Percentiles rank a stretch among this genome's conserved stretches.
phyloP scores from a whole-genome alignment of 306 rosid species.

The Lathyrus aphaca region DNA sequence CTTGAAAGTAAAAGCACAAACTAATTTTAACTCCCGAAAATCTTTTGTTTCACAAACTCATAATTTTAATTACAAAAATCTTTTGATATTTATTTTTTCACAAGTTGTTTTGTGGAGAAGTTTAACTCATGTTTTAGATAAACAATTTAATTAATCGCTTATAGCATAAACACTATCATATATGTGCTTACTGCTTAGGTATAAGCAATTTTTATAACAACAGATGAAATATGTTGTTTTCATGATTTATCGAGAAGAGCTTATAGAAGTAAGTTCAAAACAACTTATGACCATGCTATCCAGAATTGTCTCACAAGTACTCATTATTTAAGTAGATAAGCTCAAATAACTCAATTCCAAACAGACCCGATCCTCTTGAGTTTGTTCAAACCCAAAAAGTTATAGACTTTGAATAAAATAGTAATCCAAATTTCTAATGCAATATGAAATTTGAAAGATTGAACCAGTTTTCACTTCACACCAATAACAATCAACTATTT shows the following conservation, averaged over 20 bases:
- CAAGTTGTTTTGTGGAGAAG: not conserved
- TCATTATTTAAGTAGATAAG: not conserved
- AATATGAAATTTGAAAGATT: not conserved
- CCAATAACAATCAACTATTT: not conserved
- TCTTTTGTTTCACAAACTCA: not conserved
- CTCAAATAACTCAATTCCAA: not conserved
- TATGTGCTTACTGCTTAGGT: not conserved
- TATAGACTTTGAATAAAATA: not conserved
- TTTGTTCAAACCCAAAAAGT: not conserved
- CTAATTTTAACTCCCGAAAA: not conserved
- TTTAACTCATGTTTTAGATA: not conserved
- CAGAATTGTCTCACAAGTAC: not conserved
- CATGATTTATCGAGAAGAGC: not conserved
- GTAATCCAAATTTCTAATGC: slow-evolving; percentile 4
- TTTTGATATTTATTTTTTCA: not conserved
- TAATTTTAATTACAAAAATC: not conserved
- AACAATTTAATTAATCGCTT: not conserved
- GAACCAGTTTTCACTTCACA: not conserved
- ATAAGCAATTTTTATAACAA: not conserved
- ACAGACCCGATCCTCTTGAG: not conserved
- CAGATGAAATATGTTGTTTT: not conserved
- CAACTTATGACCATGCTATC: not conserved
- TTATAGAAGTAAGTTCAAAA: not conserved
- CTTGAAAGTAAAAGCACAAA: not conserved
- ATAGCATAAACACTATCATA: not conserved